phyloP scores from a whole-genome alignment of 139 green algal species.

The Asterochloris sp. region DNA sequence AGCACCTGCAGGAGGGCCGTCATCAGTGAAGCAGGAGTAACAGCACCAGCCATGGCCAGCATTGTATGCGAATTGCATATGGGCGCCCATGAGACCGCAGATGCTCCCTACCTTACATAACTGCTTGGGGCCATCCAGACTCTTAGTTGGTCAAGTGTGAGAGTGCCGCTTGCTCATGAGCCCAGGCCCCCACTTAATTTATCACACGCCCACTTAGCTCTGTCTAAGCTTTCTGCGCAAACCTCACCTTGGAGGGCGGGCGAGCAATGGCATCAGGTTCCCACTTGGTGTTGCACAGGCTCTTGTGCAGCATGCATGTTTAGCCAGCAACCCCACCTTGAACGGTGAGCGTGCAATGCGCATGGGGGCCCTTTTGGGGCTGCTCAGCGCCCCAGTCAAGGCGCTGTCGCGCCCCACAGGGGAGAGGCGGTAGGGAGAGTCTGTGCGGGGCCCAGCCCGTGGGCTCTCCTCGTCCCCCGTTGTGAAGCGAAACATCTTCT shows the following conservation, averaged over 20 bases:
- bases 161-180: no score
- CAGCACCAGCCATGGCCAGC: no score
- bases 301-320: not conserved
- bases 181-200: no score
- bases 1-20: constrained; percentile 48
- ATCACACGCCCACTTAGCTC: no score
- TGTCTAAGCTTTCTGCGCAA: not conserved
- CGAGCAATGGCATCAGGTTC: not conserved
- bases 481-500: constrained; percentile 76
- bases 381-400: constrained; percentile 25
- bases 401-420: constrained; percentile 52
- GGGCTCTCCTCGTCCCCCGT: constrained; percentile 61
- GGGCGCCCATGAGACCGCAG: no score
- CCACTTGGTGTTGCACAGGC: not conserved
- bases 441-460: constrained; percentile 41
- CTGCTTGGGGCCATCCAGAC: no score
- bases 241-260: not conserved
- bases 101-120: no score
- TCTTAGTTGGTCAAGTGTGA: no score
- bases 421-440: constrained; percentile 67
- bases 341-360: constrained; percentile 91
- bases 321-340: constrained; percentile 60
- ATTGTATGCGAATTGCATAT: no score
- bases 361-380: constrained; percentile 49
- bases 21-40: no score